Evolutionary conservation across 2,329 filamentous ascomycete species (phyloP), one percentile per base, ranked within the genome.

Genomic region (Plectosphaerella cucumerina): DNA sequence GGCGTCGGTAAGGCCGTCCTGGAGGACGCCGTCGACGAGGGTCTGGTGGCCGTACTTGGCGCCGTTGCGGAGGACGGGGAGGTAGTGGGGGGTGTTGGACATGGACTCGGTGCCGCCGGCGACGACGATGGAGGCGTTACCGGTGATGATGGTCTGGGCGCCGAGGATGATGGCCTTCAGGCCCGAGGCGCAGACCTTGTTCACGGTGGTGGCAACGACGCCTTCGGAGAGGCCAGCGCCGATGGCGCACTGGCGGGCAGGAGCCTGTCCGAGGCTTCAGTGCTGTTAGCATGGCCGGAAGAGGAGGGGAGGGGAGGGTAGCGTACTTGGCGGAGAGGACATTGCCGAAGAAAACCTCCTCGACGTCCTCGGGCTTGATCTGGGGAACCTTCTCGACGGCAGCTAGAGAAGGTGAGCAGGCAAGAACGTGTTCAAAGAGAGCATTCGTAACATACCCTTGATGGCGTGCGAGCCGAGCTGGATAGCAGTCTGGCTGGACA

Each of bases 321-420:
- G 65, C 79, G 62, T 81, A 96, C 92, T 93, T 92, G 70, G 93
- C 94, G 53, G 92, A 96, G 64, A 99, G 82, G 60, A 99, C 94
- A 78, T 99, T 99, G 71, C 94, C 94, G 67, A 97, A 95, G 79
- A 94, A 95, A 67, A 99, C 90, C 71, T 99, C 94, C 68, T 99
- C 85, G 52, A 99, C 89, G 68, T 96, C 84, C 64, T 91, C 84
- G 50, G 90, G 81, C 75, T 95, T 92, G 75, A 99, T 84, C 65
- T 87, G 82, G 50, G 94, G 86, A 44, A 88, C 89, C 64, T 90
- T 87, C 74, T 91, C 87, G 59, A 99, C 82, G 55, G 93, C 93
- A 63, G 79, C 83, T 86, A 51, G 35, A 42, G 22, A 39, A 42
- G 26, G 41, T 33, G 11, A 35, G 43, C 6, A 47, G 21, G 18